phyloP scores from a whole-genome alignment of 2,329 filamentous ascomycete genomes.

The Fusarium domesticum region DNA sequence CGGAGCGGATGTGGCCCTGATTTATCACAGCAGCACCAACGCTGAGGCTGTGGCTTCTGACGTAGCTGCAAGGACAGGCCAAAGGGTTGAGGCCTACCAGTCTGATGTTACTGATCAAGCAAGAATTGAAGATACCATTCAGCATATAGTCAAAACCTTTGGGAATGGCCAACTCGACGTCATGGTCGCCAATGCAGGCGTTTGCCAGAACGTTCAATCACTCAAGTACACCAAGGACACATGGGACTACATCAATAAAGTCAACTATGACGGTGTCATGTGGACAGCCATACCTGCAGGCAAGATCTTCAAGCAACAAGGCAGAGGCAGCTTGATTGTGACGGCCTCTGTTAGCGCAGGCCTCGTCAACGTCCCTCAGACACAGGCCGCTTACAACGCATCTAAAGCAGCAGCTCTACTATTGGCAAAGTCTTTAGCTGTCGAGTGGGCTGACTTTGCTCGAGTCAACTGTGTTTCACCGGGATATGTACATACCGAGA shows the following conservation, averaged over 20 bases:
- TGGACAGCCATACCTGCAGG: conserved; percentile 26
- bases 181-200: conserved; percentile 32
- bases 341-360: conserved; percentile 22
- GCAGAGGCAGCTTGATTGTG: conserved; percentile 28
- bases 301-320: conserved; percentile 26
- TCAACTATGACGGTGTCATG: conserved; percentile 31
- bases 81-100: background rate
- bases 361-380: conserved; percentile 26
- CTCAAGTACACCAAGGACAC: conserved; percentile 28
- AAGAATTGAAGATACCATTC: conserved; percentile 2
- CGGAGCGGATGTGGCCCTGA: conserved; percentile 24
- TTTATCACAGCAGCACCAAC: conserved; percentile 7
- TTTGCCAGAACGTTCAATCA: conserved; percentile 21
- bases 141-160: conserved; percentile 23
- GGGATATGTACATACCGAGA: conserved; percentile 35
- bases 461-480: conserved; percentile 67
- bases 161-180: conserved; percentile 20
- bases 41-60: background rate
- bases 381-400: conserved; percentile 41
- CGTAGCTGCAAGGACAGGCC: background rate
- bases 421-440: conserved; percentile 58
- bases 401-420: conserved; percentile 41
- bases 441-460: conserved; percentile 71
- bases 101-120: background rate
- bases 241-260: conserved; percentile 25